phyloP scores from a whole-genome alignment of 75 land plant genomes.

The Gnetum montanum region DNA sequence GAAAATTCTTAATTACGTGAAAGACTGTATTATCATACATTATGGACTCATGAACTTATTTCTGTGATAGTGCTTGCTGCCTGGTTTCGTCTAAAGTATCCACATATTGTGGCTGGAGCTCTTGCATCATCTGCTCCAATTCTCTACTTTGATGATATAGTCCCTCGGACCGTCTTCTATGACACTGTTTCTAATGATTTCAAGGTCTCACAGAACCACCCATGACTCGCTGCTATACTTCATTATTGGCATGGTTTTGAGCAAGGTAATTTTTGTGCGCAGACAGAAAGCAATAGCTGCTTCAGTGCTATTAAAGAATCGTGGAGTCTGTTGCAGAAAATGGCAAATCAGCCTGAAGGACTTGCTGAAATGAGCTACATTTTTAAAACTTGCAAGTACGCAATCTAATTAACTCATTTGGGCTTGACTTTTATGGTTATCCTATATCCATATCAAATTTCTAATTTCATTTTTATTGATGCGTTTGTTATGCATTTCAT shows the following conservation, averaged over 20 bases:
- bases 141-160: slow-evolving; percentile 51
- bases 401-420: not conserved
- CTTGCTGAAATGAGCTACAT: slow-evolving; percentile 29
- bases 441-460: not conserved
- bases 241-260: too few species aligned
- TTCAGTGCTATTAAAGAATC: slow-evolving; percentile 43
- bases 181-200: slow-evolving; percentile 52
- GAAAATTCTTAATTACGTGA: too few species aligned
- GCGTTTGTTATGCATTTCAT: not conserved
- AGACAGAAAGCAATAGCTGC: slow-evolving; percentile 41
- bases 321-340: slow-evolving; percentile 37
- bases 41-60: too few species aligned
- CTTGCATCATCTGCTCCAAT: slow-evolving; percentile 89
- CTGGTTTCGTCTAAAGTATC: slow-evolving; percentile 91
- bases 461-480: not conserved
- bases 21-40: too few species aligned
- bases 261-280: too few species aligned
- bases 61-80: slow-evolving; percentile 70
- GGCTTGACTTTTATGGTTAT: not conserved
- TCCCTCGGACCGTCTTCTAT: slow-evolving; percentile 42
- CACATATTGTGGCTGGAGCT: slow-evolving; percentile 83
- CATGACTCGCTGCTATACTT: not conserved
- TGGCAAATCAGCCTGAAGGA: slow-evolving; percentile 24
- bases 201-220: slow-evolving; percentile 27
- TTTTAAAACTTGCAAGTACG: slow-evolving; percentile 62